Conservation (phyloP, 73 alveolate genomes). For the Paramecium octaurelia region DNA sequence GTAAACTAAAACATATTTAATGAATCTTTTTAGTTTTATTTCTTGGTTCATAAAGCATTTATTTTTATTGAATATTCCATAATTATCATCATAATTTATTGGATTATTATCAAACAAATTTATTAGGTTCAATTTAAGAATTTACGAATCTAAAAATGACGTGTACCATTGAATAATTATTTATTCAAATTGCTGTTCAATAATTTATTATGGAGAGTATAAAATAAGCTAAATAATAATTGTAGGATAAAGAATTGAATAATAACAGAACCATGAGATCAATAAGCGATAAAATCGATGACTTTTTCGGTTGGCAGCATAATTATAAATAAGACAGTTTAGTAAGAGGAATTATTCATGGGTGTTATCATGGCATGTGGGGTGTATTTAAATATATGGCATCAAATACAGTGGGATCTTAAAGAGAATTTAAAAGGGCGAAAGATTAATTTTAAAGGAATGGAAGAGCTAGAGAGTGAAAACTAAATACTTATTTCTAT, state of each 20-base stretch:
- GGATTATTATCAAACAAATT: not conserved
- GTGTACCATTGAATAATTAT: not conserved
- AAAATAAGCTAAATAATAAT: not conserved
- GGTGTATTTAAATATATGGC: not conserved
- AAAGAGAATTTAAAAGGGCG: not conserved
- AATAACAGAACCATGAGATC: not conserved
- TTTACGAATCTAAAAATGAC: not conserved
- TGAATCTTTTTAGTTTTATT: not conserved
- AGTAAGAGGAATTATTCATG: not conserved
- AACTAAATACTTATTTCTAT: not conserved
- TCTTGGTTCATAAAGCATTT: not conserved
- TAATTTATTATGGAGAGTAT: not conserved
- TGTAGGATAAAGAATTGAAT: not conserved
- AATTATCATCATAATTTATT: not conserved
- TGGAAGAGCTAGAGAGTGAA: not conserved
- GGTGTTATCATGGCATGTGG: not conserved
- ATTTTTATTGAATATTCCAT: not conserved
- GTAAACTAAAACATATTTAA: not conserved
- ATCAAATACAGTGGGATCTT: not conserved
- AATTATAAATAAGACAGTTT: not conserved
- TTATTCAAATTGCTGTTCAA: not conserved
- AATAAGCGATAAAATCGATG: not conserved
- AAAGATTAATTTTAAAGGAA: not conserved
- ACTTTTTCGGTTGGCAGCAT: not conserved
- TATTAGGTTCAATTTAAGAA: not conserved